Base-by-base conservation (phyloP, 108 stramenopile species). In the Chaetoceros muelleri region DNA sequence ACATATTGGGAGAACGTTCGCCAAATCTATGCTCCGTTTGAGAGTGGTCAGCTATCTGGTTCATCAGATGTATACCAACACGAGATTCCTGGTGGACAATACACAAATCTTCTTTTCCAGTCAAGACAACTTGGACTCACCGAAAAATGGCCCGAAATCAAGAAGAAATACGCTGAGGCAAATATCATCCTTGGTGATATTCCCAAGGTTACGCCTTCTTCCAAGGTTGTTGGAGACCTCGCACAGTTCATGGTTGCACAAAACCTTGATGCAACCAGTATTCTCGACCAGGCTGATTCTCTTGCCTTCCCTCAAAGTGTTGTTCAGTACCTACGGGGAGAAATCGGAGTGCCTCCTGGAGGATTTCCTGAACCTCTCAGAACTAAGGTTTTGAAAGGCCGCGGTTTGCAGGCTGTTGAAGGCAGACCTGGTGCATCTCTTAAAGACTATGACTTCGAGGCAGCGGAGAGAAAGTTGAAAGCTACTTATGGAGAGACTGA, bases 1-100 rank as follows among this genome's bases (percentile, higher is more conserved):
- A 84, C 87, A 55, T 96, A 97, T 72, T 97, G 96, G 96, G 94
- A 95, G 66, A 82, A 88, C 59, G 69, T 75, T 47, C 81, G 98
- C 25, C 89, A 87, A 10, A 60, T 95, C 16, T 99, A 99, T 57
- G 91, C 90, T 13, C 96, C 96, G 0, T 99, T 99, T 52, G 96
- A 99, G 66, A 76, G 73, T 45, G 98, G 98, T 17, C 96, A 97
- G 83, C 0, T 10, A 1, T 46, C 24, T 58, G 16, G 26, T 13
- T 40, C 34, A 5, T 72, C 66, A 3, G 50, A 51, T 62, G 62
- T 72, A 24, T 74, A 74, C 60, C 65, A 61, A 34, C 73, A 74
- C 45, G 73, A 74, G 34, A 76, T 75, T 19, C 74, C 70, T 24
- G 74, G 74, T 27, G 86, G 86, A n/a, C 88, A 93, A 78, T 87